A percentile compares a stretch with the other conserved stretches of the same genome.
Evolutionary conservation across 169 alveolate species (phyloP).

Genomic region (Eimeria necatrix): DNA sequence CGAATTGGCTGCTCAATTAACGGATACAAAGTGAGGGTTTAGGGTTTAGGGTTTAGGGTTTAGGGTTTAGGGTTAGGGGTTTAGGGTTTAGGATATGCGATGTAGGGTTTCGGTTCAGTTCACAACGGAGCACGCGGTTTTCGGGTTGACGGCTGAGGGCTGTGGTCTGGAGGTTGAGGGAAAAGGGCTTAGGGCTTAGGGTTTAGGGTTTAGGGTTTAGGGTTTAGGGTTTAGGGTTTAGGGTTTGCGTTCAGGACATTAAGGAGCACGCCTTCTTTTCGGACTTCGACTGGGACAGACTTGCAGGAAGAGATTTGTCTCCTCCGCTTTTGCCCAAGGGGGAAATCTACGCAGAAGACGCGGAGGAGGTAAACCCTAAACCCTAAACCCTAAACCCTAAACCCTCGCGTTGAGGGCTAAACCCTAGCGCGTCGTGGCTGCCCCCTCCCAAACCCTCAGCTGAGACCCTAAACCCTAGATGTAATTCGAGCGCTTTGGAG

Average conservation of each 20-base stretch:
- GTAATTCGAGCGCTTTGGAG: background rate
- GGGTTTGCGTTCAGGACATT: constrained; percentile 75
- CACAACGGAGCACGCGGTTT: too few species aligned
- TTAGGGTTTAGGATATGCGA: background rate
- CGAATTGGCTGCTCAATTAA: constrained; percentile 95
- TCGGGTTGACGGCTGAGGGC: background rate
- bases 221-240: background rate
- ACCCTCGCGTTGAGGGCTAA: too few species aligned
- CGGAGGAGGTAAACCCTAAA: constrained; percentile 54
- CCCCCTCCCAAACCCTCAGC: too few species aligned
- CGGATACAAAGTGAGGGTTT: constrained; percentile 92
- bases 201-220: background rate
- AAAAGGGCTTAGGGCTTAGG: background rate
- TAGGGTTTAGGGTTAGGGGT: constrained; percentile 4
- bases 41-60: constrained; percentile 1
- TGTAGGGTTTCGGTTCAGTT: background rate
- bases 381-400: too few species aligned
- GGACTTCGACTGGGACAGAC: constrained; percentile 93
- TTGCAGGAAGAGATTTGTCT: constrained; percentile 90
- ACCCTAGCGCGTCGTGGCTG: too few species aligned
- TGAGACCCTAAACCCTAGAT: background rate
- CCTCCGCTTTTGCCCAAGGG: constrained; percentile 92
- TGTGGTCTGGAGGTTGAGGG: too few species aligned
- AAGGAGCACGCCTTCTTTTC: constrained; percentile 83
- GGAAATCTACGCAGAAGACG: constrained; percentile 89